Base-by-base conservation (phyloP, 768 basidiomycete species). In the Pulveroboletus ravenelii region DNA sequence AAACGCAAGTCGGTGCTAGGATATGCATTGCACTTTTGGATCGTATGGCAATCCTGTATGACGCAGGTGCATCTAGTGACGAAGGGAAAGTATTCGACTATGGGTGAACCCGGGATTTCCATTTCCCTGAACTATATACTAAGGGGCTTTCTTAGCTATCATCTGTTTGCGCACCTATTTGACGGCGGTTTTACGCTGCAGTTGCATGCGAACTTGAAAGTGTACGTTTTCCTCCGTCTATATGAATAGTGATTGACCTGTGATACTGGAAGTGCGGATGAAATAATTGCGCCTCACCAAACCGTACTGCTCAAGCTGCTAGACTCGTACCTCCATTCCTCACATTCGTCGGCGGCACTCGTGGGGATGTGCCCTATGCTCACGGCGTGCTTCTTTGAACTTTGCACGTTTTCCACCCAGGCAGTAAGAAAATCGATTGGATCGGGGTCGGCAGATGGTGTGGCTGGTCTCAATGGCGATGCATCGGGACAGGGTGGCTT, bases 291-390 rank as follows among this genome's bases (percentile, higher is more conserved):
- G 6, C 89, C 92, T 0, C 84, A 87, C 57, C 93, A 95, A 65
- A 90, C 84, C 5, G 87, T 81, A n/a, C 71, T 95, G 10, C 79
- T 96, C 51, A 94, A 93, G 67, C 73, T 95, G 14, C 72, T 93
- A 12, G 93, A 95, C 63, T 87, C 90, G 2, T 86, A 89, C 62
- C 72, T 93, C 47, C 86, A 89, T 55, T 76, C 81, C 12, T 69
- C 71, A 25, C 72, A 72, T 55, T 58, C 69, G 47, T 59, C 61
- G 47, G 27, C 53, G 41, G 66, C 72, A 17, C 75, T 80, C 47
- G 62, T 62, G 27, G 71, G 72, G 47, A 70, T 81, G 56, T 73
- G 73, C 46, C 78, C 76, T 9, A 82, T 89, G 72, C 69, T 91
- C 27, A 73, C 81, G n/a, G 72, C 70, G 31, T 66, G 74, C 13